Base-by-base conservation (phyloP, 2,329 filamentous ascomycete species). In the Colletotrichum godetiae region DNA sequence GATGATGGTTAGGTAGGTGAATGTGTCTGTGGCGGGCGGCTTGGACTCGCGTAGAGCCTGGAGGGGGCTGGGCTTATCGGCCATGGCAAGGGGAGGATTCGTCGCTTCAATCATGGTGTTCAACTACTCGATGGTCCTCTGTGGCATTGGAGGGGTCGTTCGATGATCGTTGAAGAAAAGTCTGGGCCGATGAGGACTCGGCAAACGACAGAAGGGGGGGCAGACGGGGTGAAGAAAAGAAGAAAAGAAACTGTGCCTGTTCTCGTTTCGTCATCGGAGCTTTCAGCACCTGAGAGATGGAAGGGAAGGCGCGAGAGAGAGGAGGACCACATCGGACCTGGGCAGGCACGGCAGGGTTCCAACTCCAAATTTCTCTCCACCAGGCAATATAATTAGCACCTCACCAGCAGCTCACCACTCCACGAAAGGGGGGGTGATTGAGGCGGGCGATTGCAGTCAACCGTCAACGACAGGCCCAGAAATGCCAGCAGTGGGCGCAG, bases 1-100 rank as follows among this genome's bases (percentile, higher is more conserved):
- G 78, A 96, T 85, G 75, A 95, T 91, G 68, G 93, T 95, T 67
- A 95, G 88, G 81, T 95, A 96, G 27, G 93, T 95, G 78, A 95
- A 89, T 75, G 89, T 88, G 80, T 96, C 93, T 49, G 86, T 88
- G 24, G 85, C 85, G 3, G 88, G 88, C 7, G 88, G 88, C 31
- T 83, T 83, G 56, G 86, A 85, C 75, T 88, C 86, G 59, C 82
- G 79, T 72, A 89, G 85, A 37, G 86, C 84, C 78, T 83, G 79
- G 64, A 88, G 81, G 70, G 84, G 82, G 74, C 84, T 82, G 42
- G 84, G 80, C 35, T 82, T 80, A 65, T 80, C 79, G 61, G 74
- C 72, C 75, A 76, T 76, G 56, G 60, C 67, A 62, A 57, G 61
- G 5, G 67, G 46, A 11, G 67, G 67, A 42, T 62, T 37, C 29